phyloP scores from a whole-genome alignment of 148 eudicot species.

The Suaeda aralocaspica region DNA sequence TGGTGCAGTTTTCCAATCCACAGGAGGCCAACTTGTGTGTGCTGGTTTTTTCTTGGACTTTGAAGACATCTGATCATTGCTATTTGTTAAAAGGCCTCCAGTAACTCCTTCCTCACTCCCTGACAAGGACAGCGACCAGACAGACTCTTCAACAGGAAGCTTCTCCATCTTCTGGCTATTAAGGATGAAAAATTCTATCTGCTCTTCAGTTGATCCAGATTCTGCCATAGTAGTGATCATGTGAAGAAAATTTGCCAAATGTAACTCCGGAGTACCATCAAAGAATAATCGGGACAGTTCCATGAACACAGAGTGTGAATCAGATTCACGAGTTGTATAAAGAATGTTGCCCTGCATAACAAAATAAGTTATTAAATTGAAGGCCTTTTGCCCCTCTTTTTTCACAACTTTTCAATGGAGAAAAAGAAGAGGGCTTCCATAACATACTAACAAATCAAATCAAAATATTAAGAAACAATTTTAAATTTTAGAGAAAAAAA shows the following conservation, averaged over 20 bases:
- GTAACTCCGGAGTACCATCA: constrained; percentile 57
- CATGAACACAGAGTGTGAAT: constrained; percentile 66
- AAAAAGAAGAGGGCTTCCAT: neutral
- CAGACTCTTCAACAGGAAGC: constrained; percentile 62
- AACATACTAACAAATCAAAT: neutral
- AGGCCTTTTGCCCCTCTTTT: neutral
- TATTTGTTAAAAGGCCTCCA: constrained; percentile 16
- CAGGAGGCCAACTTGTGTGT: constrained; percentile 76
- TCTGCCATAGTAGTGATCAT: constrained; percentile 82
- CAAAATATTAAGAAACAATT: too few species aligned
- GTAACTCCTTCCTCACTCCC: constrained; percentile 26
- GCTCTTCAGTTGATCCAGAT: constrained; percentile 79
- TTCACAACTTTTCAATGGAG: neutral
- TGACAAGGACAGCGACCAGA: constrained; percentile 58
- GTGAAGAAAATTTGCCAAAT: constrained; percentile 85
- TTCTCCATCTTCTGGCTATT: constrained; percentile 78
- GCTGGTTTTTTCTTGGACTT: constrained; percentile 34
- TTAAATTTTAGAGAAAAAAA: too few species aligned
- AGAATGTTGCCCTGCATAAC: constrained; percentile 50
- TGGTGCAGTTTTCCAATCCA: constrained; percentile 87
- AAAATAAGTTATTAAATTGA: neutral
- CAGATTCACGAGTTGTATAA: constrained; percentile 61
- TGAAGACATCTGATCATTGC: constrained; percentile 26
- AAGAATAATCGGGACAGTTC: constrained; percentile 73
- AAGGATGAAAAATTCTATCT: constrained; percentile 61